Base-by-base conservation (phyloP, 2,329 filamentous ascomycete genomes). In the Diaporthe eres region DNA sequence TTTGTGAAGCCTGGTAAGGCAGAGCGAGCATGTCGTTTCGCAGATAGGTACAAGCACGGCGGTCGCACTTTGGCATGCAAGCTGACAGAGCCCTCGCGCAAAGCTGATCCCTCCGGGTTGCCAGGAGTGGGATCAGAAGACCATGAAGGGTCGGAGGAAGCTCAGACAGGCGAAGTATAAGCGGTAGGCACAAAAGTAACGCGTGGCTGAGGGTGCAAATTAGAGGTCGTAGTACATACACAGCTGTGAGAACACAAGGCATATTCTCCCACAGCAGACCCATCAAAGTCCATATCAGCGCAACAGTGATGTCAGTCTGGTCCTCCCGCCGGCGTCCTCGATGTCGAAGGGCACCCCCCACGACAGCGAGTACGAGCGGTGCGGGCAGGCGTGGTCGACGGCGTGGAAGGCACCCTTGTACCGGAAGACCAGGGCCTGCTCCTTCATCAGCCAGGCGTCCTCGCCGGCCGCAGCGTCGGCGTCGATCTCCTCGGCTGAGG, bases 361-460 rank as follows among this genome's bases (percentile, higher is more conserved):
- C 61, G 75, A 75, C 17, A 76, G 58, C 31, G 72, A 72, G 61
- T 76, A 75, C 25, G 67, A 17, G 44, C 72, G 60, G 39, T 76
- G 75, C 19, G 75, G 75, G 28, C 75, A 76, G 17, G 73, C 75
- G 68, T 76, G 72, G 67, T 76, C 75, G 17, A 76, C 72, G 9
- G 75, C 75, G 47, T 76, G 73, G 73, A 76, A 76, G 39, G 3
- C 6, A n/a, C 75, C 75, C 60, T 75, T 72, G 68, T 76, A 76
- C 68, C 61, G 75, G 67, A 76, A 76, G 51, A 76, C 60, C 9
- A 76, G 72, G 8, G 72, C 75, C 53, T 76, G 75, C 25, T 76
- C 75, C 49, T 47, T 47, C 75, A 75, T 75, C 17, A 53, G 57
- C 75, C 75, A 76, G 22, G 75, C 63, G 44, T 76, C 75, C 49